Conservation (phyloP, 192 early-diverging fungal genomes). For the Pilaira anomala region DNA sequence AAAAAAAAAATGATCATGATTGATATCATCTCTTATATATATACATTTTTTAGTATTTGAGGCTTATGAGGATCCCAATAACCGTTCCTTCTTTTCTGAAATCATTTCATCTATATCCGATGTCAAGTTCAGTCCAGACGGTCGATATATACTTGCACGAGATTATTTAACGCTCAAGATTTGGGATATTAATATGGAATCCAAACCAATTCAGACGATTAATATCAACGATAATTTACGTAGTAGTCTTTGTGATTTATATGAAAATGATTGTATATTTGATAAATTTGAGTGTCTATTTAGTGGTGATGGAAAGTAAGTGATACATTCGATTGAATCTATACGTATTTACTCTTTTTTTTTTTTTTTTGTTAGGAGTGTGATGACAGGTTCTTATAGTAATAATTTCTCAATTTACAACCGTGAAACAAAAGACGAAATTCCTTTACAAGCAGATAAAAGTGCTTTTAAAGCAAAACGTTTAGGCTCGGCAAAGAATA, state of each 20-base stretch:
- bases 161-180: conserved; percentile 96
- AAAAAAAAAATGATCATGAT: not conserved
- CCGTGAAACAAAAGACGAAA: conserved; percentile 67
- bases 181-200: conserved; percentile 99
- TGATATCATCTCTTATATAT: not conserved
- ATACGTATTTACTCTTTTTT: not conserved
- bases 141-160: conserved; percentile 93
- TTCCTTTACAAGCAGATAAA: conserved; percentile 95
- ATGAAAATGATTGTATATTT: conserved; percentile 99
- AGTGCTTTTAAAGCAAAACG: conserved; percentile 93
- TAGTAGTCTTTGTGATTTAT: conserved; percentile 94
- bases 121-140: conserved; percentile 92
- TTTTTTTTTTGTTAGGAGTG: conserved; percentile 46
- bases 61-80: conserved; percentile 87
- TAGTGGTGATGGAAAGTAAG: conserved; percentile 90
- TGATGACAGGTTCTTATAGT: conserved; percentile 95
- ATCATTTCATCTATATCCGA: conserved; percentile 98
- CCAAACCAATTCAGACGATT: conserved; percentile 88
- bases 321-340: not conserved
- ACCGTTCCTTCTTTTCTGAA: conserved; percentile 98
- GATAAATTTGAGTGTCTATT: conserved; percentile 99
- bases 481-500: conserved; percentile 67
- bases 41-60: conserved; percentile 66
- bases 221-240: conserved; percentile 93
- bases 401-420: conserved; percentile 98